A percentile compares a stretch with the other conserved stretches of the same genome.
Evolutionary conservation across 163 green algal species (phyloP).

Genomic region (Coccomyxa subellipsoidea): DNA sequence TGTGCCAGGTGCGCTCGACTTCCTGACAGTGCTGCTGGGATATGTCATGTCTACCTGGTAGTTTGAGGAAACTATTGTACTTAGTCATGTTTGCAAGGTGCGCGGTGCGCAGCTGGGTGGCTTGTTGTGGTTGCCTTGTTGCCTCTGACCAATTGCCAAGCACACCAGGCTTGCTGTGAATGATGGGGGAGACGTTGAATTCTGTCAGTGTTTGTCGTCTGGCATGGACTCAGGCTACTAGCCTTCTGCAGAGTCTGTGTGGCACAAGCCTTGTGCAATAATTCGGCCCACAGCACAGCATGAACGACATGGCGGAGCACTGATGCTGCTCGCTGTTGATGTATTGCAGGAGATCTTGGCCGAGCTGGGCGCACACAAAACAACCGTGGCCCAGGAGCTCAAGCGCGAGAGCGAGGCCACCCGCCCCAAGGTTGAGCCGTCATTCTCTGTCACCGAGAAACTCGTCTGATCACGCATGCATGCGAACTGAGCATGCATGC

Average conservation of each 20-base stretch:
- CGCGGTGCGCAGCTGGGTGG: too few relatives aligned
- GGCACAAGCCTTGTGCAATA: neutral
- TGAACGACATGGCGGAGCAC: neutral
- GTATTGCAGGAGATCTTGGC: neutral
- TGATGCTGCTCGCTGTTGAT: neutral
- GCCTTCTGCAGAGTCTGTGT: neutral
- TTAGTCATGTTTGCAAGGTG: too few relatives aligned
- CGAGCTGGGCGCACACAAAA: neutral
- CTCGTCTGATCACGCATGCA: neutral
- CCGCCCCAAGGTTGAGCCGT: neutral
- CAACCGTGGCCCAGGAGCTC: neutral
- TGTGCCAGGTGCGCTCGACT: slow-evolving; percentile 17
- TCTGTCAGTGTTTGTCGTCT: neutral
- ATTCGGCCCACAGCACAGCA: neutral
- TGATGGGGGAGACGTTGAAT: neutral
- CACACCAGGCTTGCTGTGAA: too few relatives aligned
- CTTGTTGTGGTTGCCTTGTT: too few relatives aligned
- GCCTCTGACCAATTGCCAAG: too few relatives aligned
- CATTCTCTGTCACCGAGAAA: neutral
- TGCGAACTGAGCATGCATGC: too few relatives aligned
- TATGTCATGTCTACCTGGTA: neutral
- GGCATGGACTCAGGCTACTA: neutral
- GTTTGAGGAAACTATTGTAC: neutral
- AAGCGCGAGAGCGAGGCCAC: neutral
- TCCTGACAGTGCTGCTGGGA: neutral